Conservation (phyloP, 108 stramenopile genomes). For the Cyclotella atomus region DNA sequence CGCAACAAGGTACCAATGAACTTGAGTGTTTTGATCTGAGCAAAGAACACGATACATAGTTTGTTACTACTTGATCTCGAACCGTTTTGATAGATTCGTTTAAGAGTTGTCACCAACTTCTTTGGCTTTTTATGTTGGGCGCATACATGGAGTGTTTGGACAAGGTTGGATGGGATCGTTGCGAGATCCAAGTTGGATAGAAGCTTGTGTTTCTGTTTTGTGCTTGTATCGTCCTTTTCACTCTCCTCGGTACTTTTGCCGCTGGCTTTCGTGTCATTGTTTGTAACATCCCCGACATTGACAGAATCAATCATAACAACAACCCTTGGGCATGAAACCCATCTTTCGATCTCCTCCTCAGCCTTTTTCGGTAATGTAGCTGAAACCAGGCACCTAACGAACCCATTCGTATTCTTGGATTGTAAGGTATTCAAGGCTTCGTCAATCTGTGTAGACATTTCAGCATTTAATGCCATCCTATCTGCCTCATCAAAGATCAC, state of each 20-base stretch:
- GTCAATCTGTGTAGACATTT: slow-evolving; percentile 71
- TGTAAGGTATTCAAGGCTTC: slow-evolving; percentile 35
- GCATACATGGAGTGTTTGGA: slow-evolving; percentile 87
- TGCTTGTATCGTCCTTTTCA: neutral
- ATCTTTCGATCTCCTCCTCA: slow-evolving; percentile 28
- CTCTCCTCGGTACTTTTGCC: neutral
- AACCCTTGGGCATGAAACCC: slow-evolving; percentile 35
- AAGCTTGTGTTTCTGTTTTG: slow-evolving; percentile 7
- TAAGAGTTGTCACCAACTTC: slow-evolving; percentile 72
- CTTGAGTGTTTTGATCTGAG: slow-evolving; percentile 70
- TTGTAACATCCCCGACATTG: slow-evolving; percentile 28
- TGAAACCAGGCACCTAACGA: slow-evolving; percentile 57
- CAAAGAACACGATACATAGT: slow-evolving; percentile 63
- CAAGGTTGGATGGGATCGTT: slow-evolving; percentile 72
- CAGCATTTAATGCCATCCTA: slow-evolving; percentile 66
- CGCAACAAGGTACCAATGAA: slow-evolving; percentile 54
- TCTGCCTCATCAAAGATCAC: slow-evolving; percentile 83
- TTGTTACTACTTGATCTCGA: slow-evolving; percentile 21
- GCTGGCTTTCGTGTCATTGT: neutral
- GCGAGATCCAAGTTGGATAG: slow-evolving; percentile 43
- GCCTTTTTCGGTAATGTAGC: slow-evolving; percentile 62
- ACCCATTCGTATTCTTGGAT: slow-evolving; percentile 4
- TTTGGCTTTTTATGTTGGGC: slow-evolving; percentile 84
- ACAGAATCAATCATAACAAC: slow-evolving; percentile 46
- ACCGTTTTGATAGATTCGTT: slow-evolving; percentile 48